These are phyloP conservation scores for Prunus padus DNA, from an alignment of 306 rosid species.

Conservation along the genomic window DNA sequence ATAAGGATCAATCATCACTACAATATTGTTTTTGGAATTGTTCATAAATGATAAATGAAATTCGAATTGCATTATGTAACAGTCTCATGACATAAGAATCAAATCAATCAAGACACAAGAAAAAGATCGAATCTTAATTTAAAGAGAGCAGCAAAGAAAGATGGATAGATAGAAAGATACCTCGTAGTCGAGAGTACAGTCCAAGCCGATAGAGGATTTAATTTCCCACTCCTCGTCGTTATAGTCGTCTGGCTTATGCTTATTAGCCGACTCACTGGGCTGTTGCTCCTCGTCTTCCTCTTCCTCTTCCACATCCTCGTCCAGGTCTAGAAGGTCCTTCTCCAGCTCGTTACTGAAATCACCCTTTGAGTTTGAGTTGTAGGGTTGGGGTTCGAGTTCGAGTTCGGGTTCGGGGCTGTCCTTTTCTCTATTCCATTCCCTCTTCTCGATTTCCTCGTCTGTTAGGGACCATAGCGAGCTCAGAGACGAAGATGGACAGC, in stretches of 20 bases:
- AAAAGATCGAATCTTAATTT: not conserved
- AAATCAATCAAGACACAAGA: not conserved
- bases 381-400: constrained; percentile 24
- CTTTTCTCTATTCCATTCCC: constrained; percentile 44
- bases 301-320: constrained; percentile 36
- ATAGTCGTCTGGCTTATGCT: constrained; percentile 58
- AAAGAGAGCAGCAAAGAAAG: not conserved
- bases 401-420: constrained; percentile 35
- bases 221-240: constrained; percentile 83
- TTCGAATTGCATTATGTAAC: not conserved
- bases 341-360: constrained; percentile 31
- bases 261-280: constrained; percentile 12
- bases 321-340: constrained; percentile 55
- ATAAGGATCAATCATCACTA: not conserved
- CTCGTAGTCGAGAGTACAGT: constrained; percentile 84
- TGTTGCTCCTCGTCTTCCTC: constrained; percentile 5
- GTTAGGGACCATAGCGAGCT: constrained; percentile 78
- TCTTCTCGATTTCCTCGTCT: constrained; percentile 58
- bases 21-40: not conserved
- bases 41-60: not conserved
- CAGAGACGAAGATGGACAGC: constrained; percentile 28
- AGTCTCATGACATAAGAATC: not conserved
- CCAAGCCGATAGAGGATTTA: constrained; percentile 72
- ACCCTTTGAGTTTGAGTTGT: not conserved
- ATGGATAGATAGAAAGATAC: constrained; percentile 25